A percentile compares a stretch with the other conserved stretches of the same genome.
Evolutionary conservation across 176 grass and related monocot species (phyloP).

Genomic region (Eleusine indica): DNA sequence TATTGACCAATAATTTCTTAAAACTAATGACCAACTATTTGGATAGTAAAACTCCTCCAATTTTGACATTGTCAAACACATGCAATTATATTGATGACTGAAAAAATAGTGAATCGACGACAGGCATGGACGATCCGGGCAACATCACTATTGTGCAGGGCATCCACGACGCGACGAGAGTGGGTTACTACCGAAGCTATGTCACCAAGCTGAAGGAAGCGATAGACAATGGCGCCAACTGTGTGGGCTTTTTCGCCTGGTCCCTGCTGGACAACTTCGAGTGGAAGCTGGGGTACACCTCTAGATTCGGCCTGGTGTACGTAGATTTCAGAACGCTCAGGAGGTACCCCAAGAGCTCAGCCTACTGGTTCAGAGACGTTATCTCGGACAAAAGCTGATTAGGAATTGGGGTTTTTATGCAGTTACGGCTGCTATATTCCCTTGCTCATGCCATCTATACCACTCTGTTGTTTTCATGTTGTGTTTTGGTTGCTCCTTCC

Average conservation of each 20-base stretch:
- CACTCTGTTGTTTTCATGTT: too few species aligned
- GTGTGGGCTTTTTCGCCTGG: slow-evolving; percentile 61
- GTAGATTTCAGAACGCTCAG: slow-evolving; percentile 50
- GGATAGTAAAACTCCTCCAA: too few species aligned
- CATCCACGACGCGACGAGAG: slow-evolving; percentile 44
- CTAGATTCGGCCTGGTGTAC: slow-evolving; percentile 57
- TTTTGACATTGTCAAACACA: too few species aligned
- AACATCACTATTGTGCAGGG: slow-evolving; percentile 40
- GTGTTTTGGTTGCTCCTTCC: too few species aligned
- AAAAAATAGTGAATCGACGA: not conserved
- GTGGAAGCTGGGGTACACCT: slow-evolving; percentile 57
- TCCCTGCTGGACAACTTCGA: slow-evolving; percentile 66
- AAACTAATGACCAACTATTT: too few species aligned
- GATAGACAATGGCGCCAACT: slow-evolving; percentile 54
- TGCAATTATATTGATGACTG: not conserved
- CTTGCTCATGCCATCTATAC: too few species aligned
- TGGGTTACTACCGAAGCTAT: slow-evolving; percentile 54
- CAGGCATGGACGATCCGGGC: slow-evolving; percentile 62
- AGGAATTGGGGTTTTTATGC: too few species aligned
- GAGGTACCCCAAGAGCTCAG: slow-evolving; percentile 55
- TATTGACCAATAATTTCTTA: too few species aligned
- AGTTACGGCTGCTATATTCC: too few species aligned
- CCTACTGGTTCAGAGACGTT: slow-evolving; percentile 53
- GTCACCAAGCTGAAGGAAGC: slow-evolving; percentile 54
- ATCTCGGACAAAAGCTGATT: slow-evolving; percentile 14